Base-by-base conservation (phyloP, 2,329 filamentous ascomycete genomes). In the Beauveria brongniartii region DNA sequence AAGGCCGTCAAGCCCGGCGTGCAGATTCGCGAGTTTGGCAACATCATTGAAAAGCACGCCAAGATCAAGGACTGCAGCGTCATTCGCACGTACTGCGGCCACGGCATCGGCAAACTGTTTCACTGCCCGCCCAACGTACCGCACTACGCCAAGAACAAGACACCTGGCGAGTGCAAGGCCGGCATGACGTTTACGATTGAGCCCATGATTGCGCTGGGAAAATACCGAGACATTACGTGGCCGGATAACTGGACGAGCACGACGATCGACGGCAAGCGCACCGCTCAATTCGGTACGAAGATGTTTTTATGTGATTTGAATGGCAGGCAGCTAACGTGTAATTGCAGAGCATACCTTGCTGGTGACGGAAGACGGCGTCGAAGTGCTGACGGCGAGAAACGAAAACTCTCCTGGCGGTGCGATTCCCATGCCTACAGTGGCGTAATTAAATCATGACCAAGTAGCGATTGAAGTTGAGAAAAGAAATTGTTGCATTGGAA, bases 101-200 rank as follows among this genome's bases (percentile, higher is more conserved):
- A 99, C 72, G 94, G 93, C 65, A 90, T 97, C 76, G 96, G 96
- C 76, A 88, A 86, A 65, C 80, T 96, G 48, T 99, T 99, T 82
- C 94, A 99, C 76, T 90, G 87, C 72, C 86, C 92, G 30, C 94
- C 94, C 1, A 97, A 95, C 71, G 88, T 99, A 57, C 94, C 94
- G 5, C 94, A 99, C 75, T 99, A 99, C 71, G 93, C 88, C 62
- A 97, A 96, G 82, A 99, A 97, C 78, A 99, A 97, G 83, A 91
- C 93, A 0, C 89, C 97, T 1, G 94, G 94, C 54, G 86, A 90
- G 68, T 94, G 92, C 63, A 97, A 97, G 78, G 88, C 91, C 0
- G 94, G 94, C 59, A 97, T 97, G 92, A 96, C 92, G 65, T 99
- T 99, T 70, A 99, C 94, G 0, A 99, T 99, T 64, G 94, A 99